A percentile compares a stretch with the other conserved stretches of the same genome.
phyloP scores from a whole-genome alignment of 1,284 basidiomycete species.

The Trametes sp. region DNA sequence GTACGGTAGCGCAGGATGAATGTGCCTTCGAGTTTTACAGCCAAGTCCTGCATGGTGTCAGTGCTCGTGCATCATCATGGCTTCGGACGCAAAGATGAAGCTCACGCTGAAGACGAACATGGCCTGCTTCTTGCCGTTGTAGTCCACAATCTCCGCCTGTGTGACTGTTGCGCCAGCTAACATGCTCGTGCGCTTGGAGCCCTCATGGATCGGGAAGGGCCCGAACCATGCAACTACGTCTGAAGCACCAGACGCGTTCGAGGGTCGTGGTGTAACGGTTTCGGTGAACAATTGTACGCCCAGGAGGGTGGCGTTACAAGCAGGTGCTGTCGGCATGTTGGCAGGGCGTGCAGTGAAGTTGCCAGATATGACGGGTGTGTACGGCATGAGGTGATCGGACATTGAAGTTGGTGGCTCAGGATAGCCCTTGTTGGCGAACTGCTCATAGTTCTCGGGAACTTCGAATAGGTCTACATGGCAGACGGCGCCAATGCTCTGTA shows the following conservation, averaged over 20 bases:
- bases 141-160: conserved; percentile 64
- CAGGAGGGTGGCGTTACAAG: neutral
- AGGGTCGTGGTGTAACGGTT: neutral
- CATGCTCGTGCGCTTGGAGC: conserved; percentile 60
- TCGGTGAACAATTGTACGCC: neutral
- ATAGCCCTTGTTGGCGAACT: too few relatives aligned
- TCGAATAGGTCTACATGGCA: conserved; percentile 74
- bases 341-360: too few relatives aligned
- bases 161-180: conserved; percentile 73
- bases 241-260: conserved; percentile 4
- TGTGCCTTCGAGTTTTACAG: conserved; percentile 38
- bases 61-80: too few relatives aligned
- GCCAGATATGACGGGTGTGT: neutral
- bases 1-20: conserved; percentile 40
- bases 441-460: conserved; percentile 42
- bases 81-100: too few relatives aligned
- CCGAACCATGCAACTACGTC: conserved; percentile 52
- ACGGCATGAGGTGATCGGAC: neutral
- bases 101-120: conserved; percentile 7
- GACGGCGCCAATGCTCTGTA: conserved; percentile 56
- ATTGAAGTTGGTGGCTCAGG: too few relatives aligned
- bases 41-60: conserved; percentile 33
- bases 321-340: neutral
- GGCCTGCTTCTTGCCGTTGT: conserved; percentile 51
- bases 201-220: conserved; percentile 53